Evolutionary conservation across 306 rosid genomes (phyloP).

Genomic region (Crotalaria pallida): DNA sequence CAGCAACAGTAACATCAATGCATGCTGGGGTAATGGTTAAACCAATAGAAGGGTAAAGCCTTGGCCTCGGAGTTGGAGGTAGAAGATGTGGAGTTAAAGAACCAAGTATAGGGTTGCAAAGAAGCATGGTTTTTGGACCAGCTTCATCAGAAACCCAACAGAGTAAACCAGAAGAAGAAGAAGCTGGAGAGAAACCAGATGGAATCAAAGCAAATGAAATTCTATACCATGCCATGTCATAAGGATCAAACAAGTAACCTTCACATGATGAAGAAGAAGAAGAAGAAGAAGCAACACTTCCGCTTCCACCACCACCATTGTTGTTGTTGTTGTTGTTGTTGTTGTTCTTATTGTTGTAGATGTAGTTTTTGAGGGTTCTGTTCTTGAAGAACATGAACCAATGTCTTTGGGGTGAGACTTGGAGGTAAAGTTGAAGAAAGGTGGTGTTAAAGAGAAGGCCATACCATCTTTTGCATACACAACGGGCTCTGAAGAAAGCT

Average conservation of each 20-base stretch:
- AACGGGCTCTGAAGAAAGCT: constrained; percentile 78
- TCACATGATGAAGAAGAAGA: constrained; percentile 17
- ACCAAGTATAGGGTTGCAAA: constrained; percentile 81
- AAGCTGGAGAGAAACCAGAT: constrained; percentile 68
- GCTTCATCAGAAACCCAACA: constrained; percentile 75
- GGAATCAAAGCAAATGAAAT: constrained; percentile 58
- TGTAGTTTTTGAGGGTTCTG: constrained; percentile 43
- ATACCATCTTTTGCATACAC: constrained; percentile 89
- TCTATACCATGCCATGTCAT: constrained; percentile 66
- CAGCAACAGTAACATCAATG: constrained; percentile 68
- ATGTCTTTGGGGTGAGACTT: constrained; percentile 48
- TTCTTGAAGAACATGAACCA: constrained; percentile 89
- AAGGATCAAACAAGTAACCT: constrained; percentile 80
- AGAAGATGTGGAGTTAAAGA: constrained; percentile 65
- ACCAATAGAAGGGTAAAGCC: constrained; percentile 89
- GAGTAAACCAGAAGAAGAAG: constrained; percentile 71
- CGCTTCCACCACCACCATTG: neutral
- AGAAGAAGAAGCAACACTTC: neutral
- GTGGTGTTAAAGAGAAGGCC: constrained; percentile 55
- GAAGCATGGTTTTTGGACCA: constrained; percentile 68
- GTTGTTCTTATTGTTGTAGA: constrained; percentile 39
- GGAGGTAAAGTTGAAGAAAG: constrained; percentile 74
- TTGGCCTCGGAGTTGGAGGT: constrained; percentile 65
- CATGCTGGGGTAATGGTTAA: constrained; percentile 53
- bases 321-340: constrained; percentile 40